Conservation (phyloP, 805 yeast genomes). For the Saccharomycopsis capsularis region DNA sequence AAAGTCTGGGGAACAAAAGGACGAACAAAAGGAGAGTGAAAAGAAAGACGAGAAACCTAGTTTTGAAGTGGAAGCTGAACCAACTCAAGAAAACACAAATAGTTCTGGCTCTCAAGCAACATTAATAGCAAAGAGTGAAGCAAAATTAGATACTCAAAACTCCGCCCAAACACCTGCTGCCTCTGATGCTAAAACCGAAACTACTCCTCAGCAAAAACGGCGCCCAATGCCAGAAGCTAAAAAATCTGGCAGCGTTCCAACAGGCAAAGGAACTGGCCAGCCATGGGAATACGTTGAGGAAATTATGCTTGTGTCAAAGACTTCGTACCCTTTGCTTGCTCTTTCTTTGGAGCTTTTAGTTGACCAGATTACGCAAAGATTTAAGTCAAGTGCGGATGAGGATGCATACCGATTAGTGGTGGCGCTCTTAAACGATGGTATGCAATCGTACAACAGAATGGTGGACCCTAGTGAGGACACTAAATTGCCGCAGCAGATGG, state of each 20-base stretch:
- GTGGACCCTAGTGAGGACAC: conserved; percentile 47
- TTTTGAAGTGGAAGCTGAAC: no score
- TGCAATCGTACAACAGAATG: conserved; percentile 83
- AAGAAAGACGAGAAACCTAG: no score
- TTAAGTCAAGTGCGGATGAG: conserved; percentile 90
- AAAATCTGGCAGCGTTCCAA: no score
- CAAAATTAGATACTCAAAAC: no score
- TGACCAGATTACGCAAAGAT: conserved; percentile 89
- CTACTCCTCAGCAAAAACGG: no score
- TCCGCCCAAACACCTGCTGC: neutral
- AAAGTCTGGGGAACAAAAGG: no score
- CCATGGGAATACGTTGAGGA: conserved; percentile 94
- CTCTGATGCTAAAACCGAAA: neutral
- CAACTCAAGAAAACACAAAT: no score
- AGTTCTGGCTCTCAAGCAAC: no score
- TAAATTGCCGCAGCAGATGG: conserved; percentile 84
- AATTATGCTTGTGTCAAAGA: conserved; percentile 86
- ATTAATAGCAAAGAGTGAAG: no score
- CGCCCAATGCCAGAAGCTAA: no score
- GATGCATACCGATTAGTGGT: conserved; percentile 92
- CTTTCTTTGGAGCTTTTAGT: conserved; percentile 89
- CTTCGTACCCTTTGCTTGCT: conserved; percentile 91
- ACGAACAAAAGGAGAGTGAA: no score
- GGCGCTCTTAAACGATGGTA: conserved; percentile 88
- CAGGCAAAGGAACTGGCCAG: conserved; percentile 38